Percentiles rank a stretch among this genome's conserved stretches.
Conservation (phyloP, 768 basidiomycete genomes). For the Cystobasidium onofrii region DNA sequence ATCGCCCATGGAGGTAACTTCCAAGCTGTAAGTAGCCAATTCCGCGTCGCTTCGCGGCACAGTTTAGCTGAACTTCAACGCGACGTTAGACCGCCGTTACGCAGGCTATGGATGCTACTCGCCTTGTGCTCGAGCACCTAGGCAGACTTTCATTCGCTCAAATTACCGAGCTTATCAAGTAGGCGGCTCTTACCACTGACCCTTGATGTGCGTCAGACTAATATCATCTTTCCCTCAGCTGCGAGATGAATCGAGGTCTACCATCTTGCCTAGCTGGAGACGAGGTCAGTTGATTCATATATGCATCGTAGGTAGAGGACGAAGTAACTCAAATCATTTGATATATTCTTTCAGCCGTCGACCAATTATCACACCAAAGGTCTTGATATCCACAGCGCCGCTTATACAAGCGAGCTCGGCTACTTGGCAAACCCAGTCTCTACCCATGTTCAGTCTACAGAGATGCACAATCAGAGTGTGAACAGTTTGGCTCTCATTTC, state of each 20-base stretch:
- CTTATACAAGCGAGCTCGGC: slow-evolving; percentile 73
- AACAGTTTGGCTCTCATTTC: slow-evolving; percentile 81
- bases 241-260: slow-evolving; percentile 72
- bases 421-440: slow-evolving; percentile 74
- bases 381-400: slow-evolving; percentile 71
- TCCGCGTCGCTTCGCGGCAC: too few relatives aligned
- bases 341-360: slow-evolving; percentile 54
- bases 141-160: slow-evolving; percentile 65
- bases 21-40: slow-evolving; percentile 48
- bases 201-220: background rate
- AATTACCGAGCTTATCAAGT: slow-evolving; percentile 62
- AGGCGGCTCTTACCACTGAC: background rate
- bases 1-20: slow-evolving; percentile 62
- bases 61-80: slow-evolving; percentile 43
- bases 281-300: slow-evolving; percentile 31
- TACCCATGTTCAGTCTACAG: slow-evolving; percentile 74
- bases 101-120: slow-evolving; percentile 79
- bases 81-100: slow-evolving; percentile 53
- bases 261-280: slow-evolving; percentile 52
- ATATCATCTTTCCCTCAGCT: slow-evolving; percentile 41
- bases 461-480: slow-evolving; percentile 87
- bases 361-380: slow-evolving; percentile 78
- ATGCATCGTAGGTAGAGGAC: background rate
- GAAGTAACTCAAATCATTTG: slow-evolving; percentile 1
- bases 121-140: slow-evolving; percentile 61